Evolutionary conservation across 192 early-diverging fungal genomes (phyloP).

Genomic region (Haplosporangium gracile): DNA sequence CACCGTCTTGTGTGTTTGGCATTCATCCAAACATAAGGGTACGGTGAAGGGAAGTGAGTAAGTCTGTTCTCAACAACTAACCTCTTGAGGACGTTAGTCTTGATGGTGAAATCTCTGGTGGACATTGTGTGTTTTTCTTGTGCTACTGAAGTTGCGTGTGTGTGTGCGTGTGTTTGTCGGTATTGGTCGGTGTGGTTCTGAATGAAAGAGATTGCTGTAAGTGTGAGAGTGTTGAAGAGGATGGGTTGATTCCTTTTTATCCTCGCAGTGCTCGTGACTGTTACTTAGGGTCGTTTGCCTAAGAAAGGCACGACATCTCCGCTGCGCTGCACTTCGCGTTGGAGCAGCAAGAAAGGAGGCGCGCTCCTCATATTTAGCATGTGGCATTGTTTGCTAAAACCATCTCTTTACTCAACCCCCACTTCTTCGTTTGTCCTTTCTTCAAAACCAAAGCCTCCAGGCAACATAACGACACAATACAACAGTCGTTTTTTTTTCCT

Average conservation of each 20-base stretch:
- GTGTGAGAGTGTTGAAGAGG: no score
- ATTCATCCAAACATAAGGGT: no score
- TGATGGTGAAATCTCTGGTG: slow-evolving; percentile 69
- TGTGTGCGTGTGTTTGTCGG: neutral
- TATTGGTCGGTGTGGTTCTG: neutral
- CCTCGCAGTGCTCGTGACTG: no score
- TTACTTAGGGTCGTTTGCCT: no score
- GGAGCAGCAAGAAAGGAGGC: neutral
- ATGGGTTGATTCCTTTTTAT: no score
- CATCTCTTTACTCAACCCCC: neutral
- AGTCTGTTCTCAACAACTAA: slow-evolving; percentile 8
- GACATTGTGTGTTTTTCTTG: slow-evolving; percentile 49
- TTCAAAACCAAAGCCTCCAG: neutral
- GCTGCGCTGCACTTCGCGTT: slow-evolving; percentile 20
- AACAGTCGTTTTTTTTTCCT: neutral
- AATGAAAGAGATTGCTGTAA: neutral
- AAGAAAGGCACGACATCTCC: no score
- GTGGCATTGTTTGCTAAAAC: neutral
- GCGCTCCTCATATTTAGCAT: neutral
- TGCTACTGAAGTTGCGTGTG: neutral
- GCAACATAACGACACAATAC: neutral
- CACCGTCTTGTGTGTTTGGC: neutral
- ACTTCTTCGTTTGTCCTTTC: neutral
- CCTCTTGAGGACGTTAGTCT: slow-evolving; percentile 72
- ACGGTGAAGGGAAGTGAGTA: no score